Base-by-base conservation (phyloP, 257 asterid species). In the Eucommia ulmoides region DNA sequence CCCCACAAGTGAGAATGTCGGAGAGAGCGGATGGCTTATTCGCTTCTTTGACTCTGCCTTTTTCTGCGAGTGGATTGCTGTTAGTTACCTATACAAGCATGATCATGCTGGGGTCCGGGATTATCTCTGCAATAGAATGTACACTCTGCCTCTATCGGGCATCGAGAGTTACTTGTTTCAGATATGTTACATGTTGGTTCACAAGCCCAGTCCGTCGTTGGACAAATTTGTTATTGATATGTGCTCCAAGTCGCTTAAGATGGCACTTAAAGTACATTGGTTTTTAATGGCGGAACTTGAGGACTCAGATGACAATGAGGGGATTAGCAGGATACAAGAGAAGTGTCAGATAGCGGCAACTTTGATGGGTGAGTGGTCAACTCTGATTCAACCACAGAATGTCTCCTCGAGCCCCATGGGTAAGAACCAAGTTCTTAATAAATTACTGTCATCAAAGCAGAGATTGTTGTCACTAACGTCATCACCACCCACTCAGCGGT, bases 31-130 rank as follows among this genome's bases (percentile, higher is more conserved):
- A n/a, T 86, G 94, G 94, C 72, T 86, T 1, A 82, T 86, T 55
- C 78, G 96, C 33, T 86, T 86, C 74, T 86, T 86, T 21, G 94
- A 86, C 66, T 86, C 96, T 11, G 55, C 96, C 0, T 86, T 86
- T 25, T 86, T 86, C 75, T 86, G 96, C 62, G 96, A 86, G 73
- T 86, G 96, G 96, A 86, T 86, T 68, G 96, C 96, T 24, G 96
- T 86, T 46, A 86, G 96, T 75, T 86, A 86, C 73, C 83, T 86
- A 49, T 86, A 86, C 74, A 86, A 80, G 76, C 96, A 86, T 74
- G 84, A 76, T 66, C 96, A 86, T 21, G 73, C 94, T 2, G 96
- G 96, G 33, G 96, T 86, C 53, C 69, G 96, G 41, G 96, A 86
- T 57, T 86, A 86, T 73, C 58, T 86, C 61, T 86, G 96, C 68